These are phyloP conservation scores for Withania somnifera DNA, from an alignment of 305 asterid species.

Conservation along the genomic window DNA sequence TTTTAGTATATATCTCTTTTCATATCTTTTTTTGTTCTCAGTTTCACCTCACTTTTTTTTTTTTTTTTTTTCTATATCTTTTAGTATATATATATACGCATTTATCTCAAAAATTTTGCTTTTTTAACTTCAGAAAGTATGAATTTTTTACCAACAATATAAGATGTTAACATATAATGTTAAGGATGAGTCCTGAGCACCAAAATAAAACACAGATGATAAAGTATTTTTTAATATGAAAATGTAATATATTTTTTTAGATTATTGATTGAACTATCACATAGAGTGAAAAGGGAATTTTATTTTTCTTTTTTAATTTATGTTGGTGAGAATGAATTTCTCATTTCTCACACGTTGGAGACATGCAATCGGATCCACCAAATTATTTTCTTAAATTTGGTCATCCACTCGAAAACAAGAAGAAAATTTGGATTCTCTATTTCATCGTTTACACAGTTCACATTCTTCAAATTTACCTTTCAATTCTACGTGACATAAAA, in stretches of 20 bases:
- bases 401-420: background rate
- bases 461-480: background rate
- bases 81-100: too few species aligned
- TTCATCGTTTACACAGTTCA: background rate
- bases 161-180: too few species aligned
- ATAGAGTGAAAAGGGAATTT: background rate
- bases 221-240: background rate
- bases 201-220: background rate
- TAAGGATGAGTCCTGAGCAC: background rate
- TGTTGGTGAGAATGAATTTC: background rate
- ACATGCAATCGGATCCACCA: slow-evolving; percentile 5
- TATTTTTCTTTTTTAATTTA: background rate
- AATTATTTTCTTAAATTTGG: background rate
- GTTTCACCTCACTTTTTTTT: too few species aligned
- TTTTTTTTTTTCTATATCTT: too few species aligned
- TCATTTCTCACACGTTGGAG: background rate
- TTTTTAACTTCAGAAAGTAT: too few species aligned
- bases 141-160: too few species aligned
- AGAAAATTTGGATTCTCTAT: background rate
- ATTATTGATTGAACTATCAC: background rate
- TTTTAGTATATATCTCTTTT: too few species aligned
- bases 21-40: too few species aligned
- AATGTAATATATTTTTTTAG: background rate
- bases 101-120: too few species aligned
- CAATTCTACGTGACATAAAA: background rate